Evolutionary conservation across 345 rosid genomes (phyloP).

Genomic region (Acer campestre): DNA sequence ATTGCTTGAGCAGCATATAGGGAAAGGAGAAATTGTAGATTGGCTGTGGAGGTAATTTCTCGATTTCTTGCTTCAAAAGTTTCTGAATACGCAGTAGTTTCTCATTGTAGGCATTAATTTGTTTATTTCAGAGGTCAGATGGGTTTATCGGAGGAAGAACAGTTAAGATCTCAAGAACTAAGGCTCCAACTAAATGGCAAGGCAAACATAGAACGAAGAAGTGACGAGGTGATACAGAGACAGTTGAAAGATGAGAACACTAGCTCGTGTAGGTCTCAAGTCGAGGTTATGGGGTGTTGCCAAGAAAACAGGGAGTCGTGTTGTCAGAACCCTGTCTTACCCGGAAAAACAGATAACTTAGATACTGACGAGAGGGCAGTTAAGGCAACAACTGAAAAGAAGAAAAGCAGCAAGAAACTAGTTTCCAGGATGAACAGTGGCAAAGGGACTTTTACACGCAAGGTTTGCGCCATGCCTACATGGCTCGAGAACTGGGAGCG

Average conservation of each 20-base stretch:
- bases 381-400: slow-evolving; percentile 46
- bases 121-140: slow-evolving; percentile 73
- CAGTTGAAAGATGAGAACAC: slow-evolving; percentile 26
- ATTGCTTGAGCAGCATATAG: slow-evolving; percentile 73
- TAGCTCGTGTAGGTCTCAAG: slow-evolving; percentile 33
- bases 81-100: neutral
- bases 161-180: slow-evolving; percentile 55
- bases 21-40: slow-evolving; percentile 76
- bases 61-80: neutral
- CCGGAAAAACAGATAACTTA: slow-evolving; percentile 24
- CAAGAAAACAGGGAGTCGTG: slow-evolving; percentile 61
- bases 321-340: slow-evolving; percentile 41
- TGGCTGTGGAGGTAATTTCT: slow-evolving; percentile 74
- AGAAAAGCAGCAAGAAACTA: slow-evolving; percentile 40
- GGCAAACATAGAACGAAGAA: slow-evolving; percentile 26
- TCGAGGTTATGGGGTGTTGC: slow-evolving; percentile 56
- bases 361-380: slow-evolving; percentile 25
- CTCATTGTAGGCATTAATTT: neutral
- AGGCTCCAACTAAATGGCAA: slow-evolving; percentile 54
- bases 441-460: slow-evolving; percentile 37
- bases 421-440: slow-evolving; percentile 36
- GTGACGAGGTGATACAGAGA: slow-evolving; percentile 31
- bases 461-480: slow-evolving; percentile 58
- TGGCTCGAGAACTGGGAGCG: slow-evolving; percentile 89
- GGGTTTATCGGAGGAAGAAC: slow-evolving; percentile 81